These are phyloP conservation scores for Hyparrhenia diplandra DNA, from an alignment of 176 grass and related monocot genomes.

Conservation along the genomic window DNA sequence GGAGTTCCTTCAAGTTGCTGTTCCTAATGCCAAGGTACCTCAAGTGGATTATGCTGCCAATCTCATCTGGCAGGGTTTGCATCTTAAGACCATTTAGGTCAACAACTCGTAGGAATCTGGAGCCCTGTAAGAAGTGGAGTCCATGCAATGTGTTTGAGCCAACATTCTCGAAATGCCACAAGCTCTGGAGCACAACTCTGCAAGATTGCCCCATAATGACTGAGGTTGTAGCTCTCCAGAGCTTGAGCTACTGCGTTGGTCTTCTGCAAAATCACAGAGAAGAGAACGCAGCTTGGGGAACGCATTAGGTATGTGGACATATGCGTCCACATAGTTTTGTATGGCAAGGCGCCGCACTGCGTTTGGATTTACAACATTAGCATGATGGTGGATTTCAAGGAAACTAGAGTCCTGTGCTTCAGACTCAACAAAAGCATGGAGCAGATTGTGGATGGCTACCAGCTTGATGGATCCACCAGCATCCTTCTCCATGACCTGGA, in stretches of 20 bases:
- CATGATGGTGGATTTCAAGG: conserved; percentile 40
- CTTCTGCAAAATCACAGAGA: conserved; percentile 44
- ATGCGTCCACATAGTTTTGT: conserved; percentile 33
- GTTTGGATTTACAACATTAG: conserved; percentile 25
- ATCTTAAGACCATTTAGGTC: conserved; percentile 40
- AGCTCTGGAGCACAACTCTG: conserved; percentile 24
- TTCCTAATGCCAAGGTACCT: conserved; percentile 48
- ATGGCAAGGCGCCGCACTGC: conserved; percentile 39
- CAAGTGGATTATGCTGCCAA: conserved; percentile 45
- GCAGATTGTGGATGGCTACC: conserved; percentile 35
- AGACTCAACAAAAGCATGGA: conserved; percentile 32
- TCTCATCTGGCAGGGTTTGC: conserved; percentile 32
- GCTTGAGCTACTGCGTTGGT: conserved; percentile 30
- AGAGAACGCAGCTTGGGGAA: conserved; percentile 52
- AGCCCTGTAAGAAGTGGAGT: conserved; percentile 34
- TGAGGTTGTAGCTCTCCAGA: background rate
- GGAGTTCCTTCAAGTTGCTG: conserved; percentile 33
- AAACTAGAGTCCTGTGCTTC: conserved; percentile 44
- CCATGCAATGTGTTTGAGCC: conserved; percentile 12
- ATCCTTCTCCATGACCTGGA: conserved; percentile 43
- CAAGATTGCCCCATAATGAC: conserved; percentile 22
- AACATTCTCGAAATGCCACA: conserved; percentile 3
- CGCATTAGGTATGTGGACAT: conserved; percentile 25
- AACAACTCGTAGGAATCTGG: conserved; percentile 34
- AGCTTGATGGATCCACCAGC: conserved; percentile 32